A percentile compares a stretch with the other conserved stretches of the same genome.
phyloP scores from a whole-genome alignment of 352 stramenopile species.

The Phytophthora pseudosyringae region DNA sequence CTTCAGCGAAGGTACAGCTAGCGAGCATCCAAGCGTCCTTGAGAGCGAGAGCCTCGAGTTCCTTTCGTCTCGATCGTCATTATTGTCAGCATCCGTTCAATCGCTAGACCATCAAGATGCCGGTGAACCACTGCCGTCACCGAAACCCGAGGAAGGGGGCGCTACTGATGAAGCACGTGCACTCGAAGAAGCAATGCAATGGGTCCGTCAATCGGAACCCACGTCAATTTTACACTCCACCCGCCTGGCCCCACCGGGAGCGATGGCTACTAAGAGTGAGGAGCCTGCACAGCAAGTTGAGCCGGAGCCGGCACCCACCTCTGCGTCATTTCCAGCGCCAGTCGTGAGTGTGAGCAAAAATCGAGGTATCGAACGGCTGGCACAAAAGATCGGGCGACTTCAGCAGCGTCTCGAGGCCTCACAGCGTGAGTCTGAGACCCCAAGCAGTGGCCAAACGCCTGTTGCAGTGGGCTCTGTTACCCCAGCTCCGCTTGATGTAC shows the following conservation, averaged over 20 bases:
- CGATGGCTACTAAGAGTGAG: not conserved
- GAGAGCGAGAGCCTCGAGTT: conserved; percentile 32
- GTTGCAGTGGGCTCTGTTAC: conserved; percentile 4
- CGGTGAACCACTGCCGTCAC: conserved; percentile 31
- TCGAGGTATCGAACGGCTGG: conserved; percentile 51
- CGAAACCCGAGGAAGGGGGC: conserved; percentile 26
- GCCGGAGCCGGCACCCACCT: conserved; percentile 1
- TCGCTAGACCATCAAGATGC: conserved; percentile 45
- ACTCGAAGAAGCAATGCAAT: conserved; percentile 45
- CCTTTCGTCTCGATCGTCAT: conserved; percentile 37
- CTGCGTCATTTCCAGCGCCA: conserved; percentile 14
- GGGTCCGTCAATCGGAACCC: conserved; percentile 40
- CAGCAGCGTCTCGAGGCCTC: conserved; percentile 52
- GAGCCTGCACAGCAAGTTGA: conserved; percentile 15
- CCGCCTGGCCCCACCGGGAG: not conserved
- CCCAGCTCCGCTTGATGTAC: conserved; percentile 12
- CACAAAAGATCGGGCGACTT: conserved; percentile 55
- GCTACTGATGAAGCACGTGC: conserved; percentile 30
- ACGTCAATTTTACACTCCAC: conserved; percentile 11
- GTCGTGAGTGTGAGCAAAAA: conserved; percentile 45
- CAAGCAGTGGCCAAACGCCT: conserved; percentile 4
- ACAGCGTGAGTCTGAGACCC: conserved; percentile 28
- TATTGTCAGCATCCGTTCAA: conserved; percentile 33
- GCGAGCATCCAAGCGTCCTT: conserved; percentile 18
- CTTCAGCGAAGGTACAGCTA: conserved; percentile 28